These are phyloP conservation scores for Cicer judaicum DNA, from an alignment of 306 rosid genomes.

Conservation along the genomic window DNA sequence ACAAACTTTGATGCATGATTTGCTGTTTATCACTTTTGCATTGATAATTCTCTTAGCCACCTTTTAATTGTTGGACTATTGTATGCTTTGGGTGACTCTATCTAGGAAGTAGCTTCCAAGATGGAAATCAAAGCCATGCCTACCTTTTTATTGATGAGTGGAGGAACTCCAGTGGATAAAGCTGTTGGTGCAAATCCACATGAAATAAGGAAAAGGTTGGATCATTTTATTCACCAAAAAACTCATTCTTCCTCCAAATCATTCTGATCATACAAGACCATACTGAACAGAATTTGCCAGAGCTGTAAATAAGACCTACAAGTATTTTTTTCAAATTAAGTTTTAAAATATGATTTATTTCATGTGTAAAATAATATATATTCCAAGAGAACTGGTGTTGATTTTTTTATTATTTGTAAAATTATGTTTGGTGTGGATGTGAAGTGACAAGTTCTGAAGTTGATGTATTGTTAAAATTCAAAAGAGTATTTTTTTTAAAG, in stretches of 20 bases:
- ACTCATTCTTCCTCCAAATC: conserved; percentile 18
- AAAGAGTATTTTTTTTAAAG: too few relatives aligned
- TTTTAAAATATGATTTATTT: conserved; percentile 5
- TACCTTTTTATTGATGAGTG: conserved; percentile 51
- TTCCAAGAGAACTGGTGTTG: neutral
- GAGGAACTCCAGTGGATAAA: conserved; percentile 45
- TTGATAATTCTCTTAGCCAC: conserved; percentile 19
- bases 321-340: neutral
- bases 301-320: conserved; percentile 23
- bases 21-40: conserved; percentile 15
- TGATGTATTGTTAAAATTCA: neutral
- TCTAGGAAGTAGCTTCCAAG: conserved; percentile 54
- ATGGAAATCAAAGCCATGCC: conserved; percentile 61
- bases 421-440: conserved; percentile 38
- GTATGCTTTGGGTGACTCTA: conserved; percentile 29
- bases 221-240: conserved; percentile 30
- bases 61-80: conserved; percentile 23
- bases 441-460: conserved; percentile 21
- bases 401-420: conserved; percentile 32
- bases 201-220: conserved; percentile 47
- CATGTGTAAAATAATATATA: neutral
- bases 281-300: conserved; percentile 1
- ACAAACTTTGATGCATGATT: conserved; percentile 28
- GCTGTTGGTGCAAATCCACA: conserved; percentile 58
- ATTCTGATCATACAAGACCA: conserved; percentile 35